These are phyloP conservation scores for Hypoxylon perforatum DNA, from an alignment of 495 filamentous ascomycete genomes.

Conservation along the genomic window DNA sequence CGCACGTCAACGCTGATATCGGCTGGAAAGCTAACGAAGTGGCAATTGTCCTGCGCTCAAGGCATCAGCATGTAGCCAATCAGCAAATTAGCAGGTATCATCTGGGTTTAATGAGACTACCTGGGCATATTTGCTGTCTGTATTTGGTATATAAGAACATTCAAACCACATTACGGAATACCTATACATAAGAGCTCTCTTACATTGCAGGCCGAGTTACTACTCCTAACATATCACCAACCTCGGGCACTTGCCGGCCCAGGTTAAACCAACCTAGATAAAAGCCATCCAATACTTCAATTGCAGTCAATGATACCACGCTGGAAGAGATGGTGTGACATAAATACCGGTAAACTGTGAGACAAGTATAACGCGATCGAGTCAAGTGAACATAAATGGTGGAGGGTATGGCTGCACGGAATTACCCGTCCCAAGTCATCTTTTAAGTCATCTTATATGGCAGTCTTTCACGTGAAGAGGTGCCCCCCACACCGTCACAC, in stretches of 20 bases:
- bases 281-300: neutral
- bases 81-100: neutral
- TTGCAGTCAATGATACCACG: neutral
- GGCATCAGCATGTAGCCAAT: neutral
- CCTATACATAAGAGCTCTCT: too few species aligned
- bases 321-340: slow-evolving; percentile 3
- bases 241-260: neutral
- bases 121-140: too few species aligned
- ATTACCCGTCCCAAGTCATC: slow-evolving; percentile 1
- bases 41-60: neutral
- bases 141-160: too few species aligned
- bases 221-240: neutral
- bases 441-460: slow-evolving; percentile 1
- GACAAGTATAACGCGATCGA: neutral
- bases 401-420: neutral
- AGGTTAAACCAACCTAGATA: neutral
- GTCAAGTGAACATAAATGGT: slow-evolving; percentile 14
- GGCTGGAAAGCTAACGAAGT: neutral
- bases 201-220: neutral
- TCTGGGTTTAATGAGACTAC: too few species aligned
- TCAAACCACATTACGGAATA: too few species aligned
- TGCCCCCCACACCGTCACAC: neutral
- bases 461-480: neutral
- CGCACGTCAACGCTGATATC: slow-evolving; percentile 18
- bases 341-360: neutral